Evolutionary conservation across 805 yeast genomes (phyloP), one percentile per base, ranked within the genome.

Genomic region (Metschnikowia anglica): DNA sequence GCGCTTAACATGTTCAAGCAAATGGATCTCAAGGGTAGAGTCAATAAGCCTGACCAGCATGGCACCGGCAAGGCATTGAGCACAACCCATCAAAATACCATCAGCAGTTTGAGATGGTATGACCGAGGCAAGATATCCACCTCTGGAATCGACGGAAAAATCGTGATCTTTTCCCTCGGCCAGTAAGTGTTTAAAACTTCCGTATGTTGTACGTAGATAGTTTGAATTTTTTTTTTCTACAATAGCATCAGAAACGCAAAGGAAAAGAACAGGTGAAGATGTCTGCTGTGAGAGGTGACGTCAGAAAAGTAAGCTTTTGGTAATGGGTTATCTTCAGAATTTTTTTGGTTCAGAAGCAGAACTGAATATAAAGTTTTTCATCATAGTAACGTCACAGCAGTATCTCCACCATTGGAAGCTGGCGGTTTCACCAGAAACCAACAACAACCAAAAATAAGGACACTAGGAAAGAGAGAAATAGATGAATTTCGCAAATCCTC

Each of bases 1-100:
- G 95, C 95, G 5, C 77, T 93, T 63, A 85, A 86, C 69, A 88
- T 91, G 90, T 93, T 93, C 72, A 83, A 88, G 66, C 96, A 91
- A 65, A 72, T 93, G 76, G 99, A 93, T 68, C 77, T 91, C 63
- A 93, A 89, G 73, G 99, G 99, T 46, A 78, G 86, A 44, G 79
- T 79, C 39, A 72, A 69, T 55, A 69, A 70, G 41, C 72, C 67
- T 3, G 44, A 40, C 37, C 50, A 52, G 32, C 44, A 45, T 13
- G 62, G 60, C 65, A 43, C 62, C 62, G 53, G 55, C 26, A 64
- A 56, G 49, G 74, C 70, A 28, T 73, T 85, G 63, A 76, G 76
- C 39, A 88, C 96, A 12, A 78, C 87, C 46, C 98, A 93, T 68
- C 97, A 90, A 67, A 93, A 91, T 68, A 83, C 97, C 26, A 84